These are phyloP conservation scores for Juncus inflexus DNA, from an alignment of 176 grass and related monocot species.

Conservation along the genomic window DNA sequence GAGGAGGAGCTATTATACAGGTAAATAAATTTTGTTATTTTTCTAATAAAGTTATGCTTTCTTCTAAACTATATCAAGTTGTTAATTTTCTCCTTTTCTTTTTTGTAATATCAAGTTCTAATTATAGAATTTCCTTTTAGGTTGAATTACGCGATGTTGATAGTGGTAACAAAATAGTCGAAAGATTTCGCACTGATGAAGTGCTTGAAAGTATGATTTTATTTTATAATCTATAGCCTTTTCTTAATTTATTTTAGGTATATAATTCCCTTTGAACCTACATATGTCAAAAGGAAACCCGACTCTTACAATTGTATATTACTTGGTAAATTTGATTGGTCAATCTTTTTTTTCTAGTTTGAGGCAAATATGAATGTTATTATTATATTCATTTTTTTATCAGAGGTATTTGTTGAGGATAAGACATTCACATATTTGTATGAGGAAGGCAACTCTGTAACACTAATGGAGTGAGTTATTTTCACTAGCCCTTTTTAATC, in stretches of 20 bases:
- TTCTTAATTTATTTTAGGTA: conserved; percentile 10
- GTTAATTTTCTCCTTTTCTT: background rate
- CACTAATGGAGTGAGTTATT: conserved; percentile 88
- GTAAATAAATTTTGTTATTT: background rate
- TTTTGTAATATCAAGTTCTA: background rate
- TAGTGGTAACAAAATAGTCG: conserved; percentile 80
- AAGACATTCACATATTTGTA: conserved; percentile 89
- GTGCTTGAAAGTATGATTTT: conserved; percentile 71
- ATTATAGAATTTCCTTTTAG: conserved; percentile 29
- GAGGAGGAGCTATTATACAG: conserved; percentile 32
- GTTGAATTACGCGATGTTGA: conserved; percentile 95
- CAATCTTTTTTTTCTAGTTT: conserved; percentile 13
- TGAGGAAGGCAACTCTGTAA: conserved; percentile 70
- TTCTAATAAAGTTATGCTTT: no score
- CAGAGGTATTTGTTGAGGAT: conserved; percentile 97
- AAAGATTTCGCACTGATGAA: conserved; percentile 95
- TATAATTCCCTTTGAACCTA: conserved; percentile 5
- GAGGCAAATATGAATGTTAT: background rate
- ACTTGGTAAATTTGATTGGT: no score
- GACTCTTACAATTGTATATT: background rate
- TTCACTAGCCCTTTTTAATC: conserved; percentile 23
- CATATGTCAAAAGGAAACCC: background rate
- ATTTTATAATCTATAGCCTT: background rate
- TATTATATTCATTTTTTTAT: conserved; percentile 11
- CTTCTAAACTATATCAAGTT: background rate